Percentiles rank a stretch among this genome's conserved stretches.
These are phyloP conservation scores for Gastrolobium bilobum DNA, from an alignment of 306 rosid genomes.

Conservation along the genomic window DNA sequence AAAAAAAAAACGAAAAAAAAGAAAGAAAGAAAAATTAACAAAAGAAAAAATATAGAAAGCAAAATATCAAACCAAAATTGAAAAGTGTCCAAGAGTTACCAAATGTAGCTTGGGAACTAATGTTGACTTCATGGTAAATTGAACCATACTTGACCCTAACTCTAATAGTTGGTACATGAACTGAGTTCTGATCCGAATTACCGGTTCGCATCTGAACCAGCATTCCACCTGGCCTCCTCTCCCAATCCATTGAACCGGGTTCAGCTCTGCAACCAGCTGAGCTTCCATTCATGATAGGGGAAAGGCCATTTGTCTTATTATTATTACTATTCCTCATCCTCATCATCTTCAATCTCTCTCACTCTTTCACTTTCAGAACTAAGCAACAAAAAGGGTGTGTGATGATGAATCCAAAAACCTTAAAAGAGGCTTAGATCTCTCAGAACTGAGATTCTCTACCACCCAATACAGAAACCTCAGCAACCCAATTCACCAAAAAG, in stretches of 20 bases:
- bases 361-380: conserved; percentile 31
- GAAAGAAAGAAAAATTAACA: not conserved
- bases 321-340: conserved; percentile 62
- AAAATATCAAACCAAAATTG: not conserved
- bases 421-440: conserved; percentile 59
- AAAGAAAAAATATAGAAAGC: not conserved
- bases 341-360: conserved; percentile 68
- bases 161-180: conserved; percentile 71
- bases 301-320: conserved; percentile 54
- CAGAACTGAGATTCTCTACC: conserved; percentile 48
- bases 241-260: conserved; percentile 79
- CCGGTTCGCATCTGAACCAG: conserved; percentile 80
- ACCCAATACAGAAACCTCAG: conserved; percentile 59
- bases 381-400: conserved; percentile 32
- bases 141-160: conserved; percentile 88
- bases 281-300: conserved; percentile 54
- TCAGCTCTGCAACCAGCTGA: conserved; percentile 56
- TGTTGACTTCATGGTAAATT: conserved; percentile 79
- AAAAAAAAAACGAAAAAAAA: not conserved
- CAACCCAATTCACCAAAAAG: conserved; percentile 63
- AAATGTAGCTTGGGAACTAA: conserved; percentile 86
- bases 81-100: conserved; percentile 54
- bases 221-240: conserved; percentile 98
- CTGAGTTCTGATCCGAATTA: conserved; percentile 73
- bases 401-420: not conserved